Evolutionary conservation across 2,329 filamentous ascomycete genomes (phyloP).

Genomic region (Rosellinia necatrix): DNA sequence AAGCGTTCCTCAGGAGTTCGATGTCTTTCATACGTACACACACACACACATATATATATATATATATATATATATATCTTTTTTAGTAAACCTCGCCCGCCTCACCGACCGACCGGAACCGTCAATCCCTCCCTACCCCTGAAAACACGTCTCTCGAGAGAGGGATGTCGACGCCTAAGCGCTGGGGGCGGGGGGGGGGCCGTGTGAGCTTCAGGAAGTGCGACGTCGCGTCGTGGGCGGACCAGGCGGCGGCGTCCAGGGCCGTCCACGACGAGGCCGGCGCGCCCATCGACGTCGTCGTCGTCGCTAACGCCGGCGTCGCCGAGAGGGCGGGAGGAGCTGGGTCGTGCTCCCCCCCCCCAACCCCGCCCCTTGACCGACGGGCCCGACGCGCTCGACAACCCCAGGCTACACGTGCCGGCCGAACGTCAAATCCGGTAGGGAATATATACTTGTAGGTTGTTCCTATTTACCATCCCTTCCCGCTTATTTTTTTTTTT

Average conservation of each 20-base stretch:
- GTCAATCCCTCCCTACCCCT: too few species aligned
- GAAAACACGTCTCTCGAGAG: too few species aligned
- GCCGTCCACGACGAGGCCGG: constrained; percentile 41
- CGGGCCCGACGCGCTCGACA: constrained; percentile 27
- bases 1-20: too few species aligned
- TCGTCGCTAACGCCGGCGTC: constrained; percentile 56
- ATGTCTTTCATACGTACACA: too few species aligned
- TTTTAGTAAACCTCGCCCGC: too few species aligned
- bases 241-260: constrained; percentile 43
- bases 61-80: too few species aligned
- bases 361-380: constrained; percentile 31
- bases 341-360: constrained; percentile 18
- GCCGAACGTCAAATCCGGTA: constrained; percentile 44
- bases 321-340: constrained; percentile 43
- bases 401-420: constrained; percentile 35
- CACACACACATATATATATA: too few species aligned
- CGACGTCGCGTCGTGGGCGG: constrained; percentile 46
- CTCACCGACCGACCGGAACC: too few species aligned
- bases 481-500: not conserved
- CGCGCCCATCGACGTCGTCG: constrained; percentile 51
- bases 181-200: too few species aligned
- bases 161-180: constrained; percentile 43
- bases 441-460: constrained; percentile 49
- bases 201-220: constrained; percentile 41
- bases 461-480: not conserved